Base-by-base conservation (phyloP, 768 basidiomycete species). In the Daedaleopsis sinensis region DNA sequence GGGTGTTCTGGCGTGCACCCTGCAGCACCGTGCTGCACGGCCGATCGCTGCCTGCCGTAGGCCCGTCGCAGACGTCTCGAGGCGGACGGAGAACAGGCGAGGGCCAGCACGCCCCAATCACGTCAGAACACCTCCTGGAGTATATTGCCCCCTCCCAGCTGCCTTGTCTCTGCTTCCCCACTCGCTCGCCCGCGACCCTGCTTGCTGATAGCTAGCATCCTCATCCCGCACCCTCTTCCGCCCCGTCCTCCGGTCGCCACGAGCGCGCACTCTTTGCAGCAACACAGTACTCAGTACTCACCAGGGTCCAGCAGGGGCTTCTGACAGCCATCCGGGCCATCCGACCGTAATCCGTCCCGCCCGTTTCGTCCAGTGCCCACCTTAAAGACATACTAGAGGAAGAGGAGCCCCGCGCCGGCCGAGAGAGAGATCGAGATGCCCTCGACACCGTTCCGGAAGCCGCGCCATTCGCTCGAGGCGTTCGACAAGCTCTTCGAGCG, bases 401-500 rank as follows among this genome's bases (percentile, higher is more conserved):
- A 32, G 27, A 32, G 27, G 27, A 32, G 27, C 3, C 27, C 27
- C 27, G 27, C 3, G 27, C 27, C 27, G 27, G 27, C 27, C 27
- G n/a, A n/a, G n/a, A n/a, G n/a, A 32, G 27, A 32, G 27, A 32
- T 32, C 27, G 27, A 51, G n/a, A 62, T 62, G 61, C 61, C 32
- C 21, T 16, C 51, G 19, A 58, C 61, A 3, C 54, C 63, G 44
- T 52, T 39, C 19, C 55, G 42, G 55, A 57, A 57, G 52, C 51
- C 55, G 15, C 60, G 64, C 21, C 62, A 62, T 19, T 65, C 67
- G 21, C 59, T 63, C 32, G 60, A 63, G 46, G 62, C 63, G 9
- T 63, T 67, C 48, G 68, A 70, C 58, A 58, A 43, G 15, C 63
- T 70, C 32, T 55, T 70, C 54, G 67, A 69, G 48, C 61, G 54